These are phyloP conservation scores for Chaetoscypha palmicola DNA, from an alignment of 2,329 filamentous ascomycete species.

Conservation along the genomic window DNA sequence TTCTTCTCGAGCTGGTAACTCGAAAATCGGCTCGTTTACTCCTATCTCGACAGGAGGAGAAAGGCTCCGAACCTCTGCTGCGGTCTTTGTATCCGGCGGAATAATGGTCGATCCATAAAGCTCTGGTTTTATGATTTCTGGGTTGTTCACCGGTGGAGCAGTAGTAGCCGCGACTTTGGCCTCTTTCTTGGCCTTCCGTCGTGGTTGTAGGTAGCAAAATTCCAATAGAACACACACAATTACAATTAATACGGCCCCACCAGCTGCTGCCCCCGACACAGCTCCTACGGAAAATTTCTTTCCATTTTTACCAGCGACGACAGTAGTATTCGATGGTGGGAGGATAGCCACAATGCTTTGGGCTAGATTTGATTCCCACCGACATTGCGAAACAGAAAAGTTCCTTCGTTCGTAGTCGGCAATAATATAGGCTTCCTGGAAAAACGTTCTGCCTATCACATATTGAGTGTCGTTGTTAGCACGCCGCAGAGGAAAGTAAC, in stretches of 20 bases:
- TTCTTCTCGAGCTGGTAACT: conserved; percentile 7
- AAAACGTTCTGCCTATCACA: conserved; percentile 23
- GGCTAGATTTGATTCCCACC: conserved; percentile 30
- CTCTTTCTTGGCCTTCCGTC: neutral
- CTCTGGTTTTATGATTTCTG: conserved; percentile 4
- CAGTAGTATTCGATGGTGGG: conserved; percentile 21
- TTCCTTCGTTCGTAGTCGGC: conserved; percentile 34
- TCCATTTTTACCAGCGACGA: neutral
- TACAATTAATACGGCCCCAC: neutral
- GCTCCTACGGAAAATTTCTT: conserved; percentile 5
- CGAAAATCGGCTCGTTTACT: conserved; percentile 2
- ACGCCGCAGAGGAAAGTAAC: conserved; percentile 25
- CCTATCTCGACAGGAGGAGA: neutral
- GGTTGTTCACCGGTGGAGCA: neutral
- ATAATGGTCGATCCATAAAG: conserved; percentile 1
- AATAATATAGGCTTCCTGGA: conserved; percentile 31
- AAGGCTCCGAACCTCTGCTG: conserved; percentile 1
- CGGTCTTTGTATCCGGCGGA: neutral
- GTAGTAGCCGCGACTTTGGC: neutral
- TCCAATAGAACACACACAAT: neutral
- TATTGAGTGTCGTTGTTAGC: conserved; percentile 22
- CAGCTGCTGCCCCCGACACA: conserved; percentile 14
- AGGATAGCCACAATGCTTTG: conserved; percentile 13
- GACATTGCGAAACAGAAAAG: conserved; percentile 34
- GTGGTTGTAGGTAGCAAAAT: conserved; percentile 3